phyloP scores from a whole-genome alignment of 2,329 filamentous ascomycete genomes.

The Grosmannia huntii region DNA sequence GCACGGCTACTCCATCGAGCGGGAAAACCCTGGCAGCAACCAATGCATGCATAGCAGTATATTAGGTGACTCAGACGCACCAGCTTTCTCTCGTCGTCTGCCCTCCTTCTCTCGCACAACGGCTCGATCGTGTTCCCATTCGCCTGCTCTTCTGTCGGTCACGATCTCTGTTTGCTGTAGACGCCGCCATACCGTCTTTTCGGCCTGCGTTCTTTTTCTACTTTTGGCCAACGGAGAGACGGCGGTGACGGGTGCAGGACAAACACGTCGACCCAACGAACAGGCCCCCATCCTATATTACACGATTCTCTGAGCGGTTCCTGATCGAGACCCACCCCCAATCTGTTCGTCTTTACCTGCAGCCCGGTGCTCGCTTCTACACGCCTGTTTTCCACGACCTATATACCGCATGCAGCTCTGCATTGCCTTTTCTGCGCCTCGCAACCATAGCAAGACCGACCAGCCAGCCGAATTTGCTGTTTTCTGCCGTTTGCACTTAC shows the following conservation, averaged over 20 bases:
- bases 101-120: background rate
- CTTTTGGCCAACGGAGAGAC: background rate
- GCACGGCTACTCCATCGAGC: background rate
- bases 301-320: background rate
- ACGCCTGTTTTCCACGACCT: background rate
- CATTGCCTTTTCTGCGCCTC: background rate
- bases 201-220: background rate
- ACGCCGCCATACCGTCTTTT: background rate
- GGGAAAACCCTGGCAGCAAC: background rate
- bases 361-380: background rate
- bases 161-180: background rate
- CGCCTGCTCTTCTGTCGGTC: background rate
- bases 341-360: background rate
- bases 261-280: background rate
- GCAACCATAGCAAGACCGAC: background rate
- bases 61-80: background rate
- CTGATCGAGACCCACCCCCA: background rate
- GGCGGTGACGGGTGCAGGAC: background rate
- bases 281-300: background rate
- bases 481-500: background rate
- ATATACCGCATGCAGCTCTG: background rate
- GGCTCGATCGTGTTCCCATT: background rate
- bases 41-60: background rate
- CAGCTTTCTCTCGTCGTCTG: background rate
- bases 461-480: background rate